Base-by-base conservation (phyloP, 2,329 filamentous ascomycete genomes). In the Penicillium psychrosexuale region DNA sequence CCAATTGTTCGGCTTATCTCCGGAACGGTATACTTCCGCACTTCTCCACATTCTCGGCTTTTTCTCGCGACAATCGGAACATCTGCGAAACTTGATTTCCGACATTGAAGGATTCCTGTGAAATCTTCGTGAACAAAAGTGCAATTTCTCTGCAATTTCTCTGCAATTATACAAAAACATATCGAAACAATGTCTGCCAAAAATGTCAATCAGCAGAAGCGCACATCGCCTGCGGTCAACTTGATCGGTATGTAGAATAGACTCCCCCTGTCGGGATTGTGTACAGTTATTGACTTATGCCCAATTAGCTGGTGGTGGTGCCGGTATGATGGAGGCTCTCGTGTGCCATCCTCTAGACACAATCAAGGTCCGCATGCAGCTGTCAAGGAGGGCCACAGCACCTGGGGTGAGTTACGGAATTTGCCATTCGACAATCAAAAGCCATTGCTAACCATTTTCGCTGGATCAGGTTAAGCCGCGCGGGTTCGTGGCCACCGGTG, bases 321-420 rank as follows among this genome's bases (percentile, higher is more conserved):
- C 94, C 66, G 94, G 94, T 70, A 97, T 97, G 93, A 97, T 97
- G 92, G 94, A 99, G 78, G 94, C 94, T 46, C 86, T 99, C 60
- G 91, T 81, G 51, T 99, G 94, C 76, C 94, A 99, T 80, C 94
- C 94, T 59, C 83, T 97, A 89, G 91, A 97, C 76, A 97, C 92
- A 57, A 96, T 97, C 80, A 97, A 99, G 83, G 94, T 99, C 59
- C 91, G 94, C 66, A 99, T 99, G 95, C 94, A 99, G 79, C 87
- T 99, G 57, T 97, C 94, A 53, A 84, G 88, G 63, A 86, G 94
- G 72, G 91, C 89, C 47, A 84, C 89, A 63, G 83, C 85, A 57
- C 91, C 91, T 53, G 94, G 94, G 58, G 85, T 88, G 73, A 63
- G 82, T 79, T 33, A 5, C 34, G 44, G 5, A 36, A 6, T 12